A percentile compares a stretch with the other conserved stretches of the same genome.
Conservation (phyloP, 805 yeast species). For the Hanseniaspora nectarophila region DNA sequence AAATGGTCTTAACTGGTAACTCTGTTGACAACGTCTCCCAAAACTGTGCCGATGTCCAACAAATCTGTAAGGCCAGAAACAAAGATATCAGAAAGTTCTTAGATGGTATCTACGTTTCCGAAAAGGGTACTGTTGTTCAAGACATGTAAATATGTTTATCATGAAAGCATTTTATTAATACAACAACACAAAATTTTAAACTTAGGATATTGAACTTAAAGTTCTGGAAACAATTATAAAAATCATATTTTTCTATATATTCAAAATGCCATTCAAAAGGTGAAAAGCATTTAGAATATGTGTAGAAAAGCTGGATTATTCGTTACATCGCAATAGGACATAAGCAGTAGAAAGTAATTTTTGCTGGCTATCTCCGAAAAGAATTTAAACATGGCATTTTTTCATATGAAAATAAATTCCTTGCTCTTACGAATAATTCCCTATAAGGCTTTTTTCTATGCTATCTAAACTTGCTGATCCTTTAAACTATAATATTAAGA, state of each 20-base stretch:
- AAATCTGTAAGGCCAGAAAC: conserved; percentile 96
- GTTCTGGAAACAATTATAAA: background rate
- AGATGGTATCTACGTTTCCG: conserved; percentile 99
- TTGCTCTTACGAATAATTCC: conserved; percentile 12
- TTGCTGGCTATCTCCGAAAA: background rate
- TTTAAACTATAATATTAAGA: background rate
- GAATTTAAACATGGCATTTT: conserved; percentile 2
- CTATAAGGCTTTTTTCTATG: conserved; percentile 1
- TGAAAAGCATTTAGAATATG: background rate
- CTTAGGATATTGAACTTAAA: conserved; percentile 4
- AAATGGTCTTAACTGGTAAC: conserved; percentile 85
- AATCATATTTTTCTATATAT: conserved; percentile 8
- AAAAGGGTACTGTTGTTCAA: conserved; percentile 76
- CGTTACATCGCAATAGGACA: conserved; percentile 8
- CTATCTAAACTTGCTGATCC: background rate
- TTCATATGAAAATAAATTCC: background rate
- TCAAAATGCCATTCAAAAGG: conserved; percentile 10
- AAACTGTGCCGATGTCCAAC: conserved; percentile 96
- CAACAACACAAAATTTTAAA: conserved; percentile 1
- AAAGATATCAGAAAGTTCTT: conserved; percentile 99
- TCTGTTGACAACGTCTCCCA: conserved; percentile 95
- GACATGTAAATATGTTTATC: conserved; percentile 39
- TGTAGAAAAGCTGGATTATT: conserved; percentile 7
- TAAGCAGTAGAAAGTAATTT: background rate
- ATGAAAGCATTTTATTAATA: no score